These are phyloP conservation scores for Sorghum bicolor DNA, from an alignment of 176 grass and related monocot species.

Conservation along the genomic window Sorghum_bicolor_NCBIv3 NC_012879.2:5082501-5083000, in stretches of 20 bases:
- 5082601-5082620: background rate
- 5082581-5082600: background rate
- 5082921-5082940: conserved; percentile 97
- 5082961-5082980: conserved; percentile 92
- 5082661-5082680: conserved; percentile 8
- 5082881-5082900: conserved; percentile 98
- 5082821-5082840: conserved; percentile 15
- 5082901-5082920: conserved; percentile 86
- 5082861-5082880: conserved; percentile 11
- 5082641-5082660: background rate
- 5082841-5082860: background rate
- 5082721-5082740: background rate
- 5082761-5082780: background rate
- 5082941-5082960: conserved; percentile 99
- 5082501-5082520: background rate
- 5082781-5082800: background rate
- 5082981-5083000: conserved; percentile 87
- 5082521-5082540: background rate
- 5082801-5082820: background rate
- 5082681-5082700: background rate
- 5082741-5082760: background rate
- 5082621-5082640: background rate
- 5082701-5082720: background rate
- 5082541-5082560: background rate
- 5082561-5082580: background rate